Conservation (phyloP, 2,329 filamentous ascomycete genomes). For the Sclerotiophoma versabilis region DNA sequence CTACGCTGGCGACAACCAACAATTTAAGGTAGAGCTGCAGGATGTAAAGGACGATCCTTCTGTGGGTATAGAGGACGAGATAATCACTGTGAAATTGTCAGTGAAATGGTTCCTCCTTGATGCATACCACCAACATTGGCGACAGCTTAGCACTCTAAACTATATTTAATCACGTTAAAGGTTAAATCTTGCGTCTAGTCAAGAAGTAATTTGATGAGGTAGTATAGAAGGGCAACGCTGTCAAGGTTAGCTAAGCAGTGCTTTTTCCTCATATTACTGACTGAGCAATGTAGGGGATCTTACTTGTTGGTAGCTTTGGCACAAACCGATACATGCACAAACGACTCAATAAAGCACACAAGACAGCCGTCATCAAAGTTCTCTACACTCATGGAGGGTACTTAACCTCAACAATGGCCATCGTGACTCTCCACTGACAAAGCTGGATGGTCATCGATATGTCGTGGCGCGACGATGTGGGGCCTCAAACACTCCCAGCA, state of each 20-base stretch:
- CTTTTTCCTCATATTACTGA: not conserved
- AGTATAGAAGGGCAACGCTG: not conserved
- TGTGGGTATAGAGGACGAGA: not conserved
- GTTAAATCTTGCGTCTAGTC: constrained; percentile 21
- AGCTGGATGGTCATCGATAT: constrained; percentile 15
- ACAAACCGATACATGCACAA: constrained; percentile 19
- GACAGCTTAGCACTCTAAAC: not conserved
- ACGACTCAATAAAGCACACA: constrained; percentile 5
- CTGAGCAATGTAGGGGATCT: constrained; percentile 5
- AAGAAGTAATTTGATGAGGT: constrained; percentile 21
- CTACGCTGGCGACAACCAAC: not conserved
- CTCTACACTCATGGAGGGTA: not conserved
- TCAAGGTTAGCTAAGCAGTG: not conserved
- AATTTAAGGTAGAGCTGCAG: not conserved
- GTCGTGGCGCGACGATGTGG: constrained; percentile 19
- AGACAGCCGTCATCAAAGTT: constrained; percentile 4
- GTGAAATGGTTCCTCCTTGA: too few species aligned
- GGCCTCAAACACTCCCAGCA: constrained; percentile 15
- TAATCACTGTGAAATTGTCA: not conserved
- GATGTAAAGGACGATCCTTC: not conserved
- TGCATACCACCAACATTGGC: not conserved
- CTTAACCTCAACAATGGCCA: not conserved
- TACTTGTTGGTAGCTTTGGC: constrained; percentile 21
- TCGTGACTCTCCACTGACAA: not conserved
- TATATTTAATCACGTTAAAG: not conserved